These are phyloP conservation scores for Bipolaris cookei DNA, from an alignment of 2,329 filamentous ascomycete species.

Conservation along the genomic window DNA sequence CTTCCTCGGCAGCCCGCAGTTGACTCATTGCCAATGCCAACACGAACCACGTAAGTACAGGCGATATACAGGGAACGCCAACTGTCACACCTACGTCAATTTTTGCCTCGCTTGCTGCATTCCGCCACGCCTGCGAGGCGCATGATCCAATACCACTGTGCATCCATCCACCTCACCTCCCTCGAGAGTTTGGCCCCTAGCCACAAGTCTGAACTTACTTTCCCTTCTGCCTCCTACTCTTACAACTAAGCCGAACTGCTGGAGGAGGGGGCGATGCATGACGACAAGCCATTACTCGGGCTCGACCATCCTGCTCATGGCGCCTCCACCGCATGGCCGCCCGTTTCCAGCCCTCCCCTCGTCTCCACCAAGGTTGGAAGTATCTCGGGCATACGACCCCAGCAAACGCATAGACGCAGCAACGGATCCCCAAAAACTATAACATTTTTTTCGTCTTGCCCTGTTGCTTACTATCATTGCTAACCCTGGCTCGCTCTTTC, in stretches of 20 bases:
- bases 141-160: background rate
- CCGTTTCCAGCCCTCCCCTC: background rate
- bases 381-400: slow-evolving; percentile 1
- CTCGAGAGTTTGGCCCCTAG: slow-evolving; percentile 10
- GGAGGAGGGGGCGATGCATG: background rate
- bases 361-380: background rate
- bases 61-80: background rate
- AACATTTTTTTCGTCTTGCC: slow-evolving; percentile 3
- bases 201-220: slow-evolving; percentile 7
- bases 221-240: background rate
- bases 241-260: slow-evolving; percentile 4
- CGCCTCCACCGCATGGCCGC: background rate
- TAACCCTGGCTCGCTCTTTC: slow-evolving; percentile 8
- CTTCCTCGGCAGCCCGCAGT: slow-evolving; percentile 4
- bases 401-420: slow-evolving; percentile 8
- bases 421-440: slow-evolving; percentile 2
- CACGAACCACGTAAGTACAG: background rate
- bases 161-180: slow-evolving; percentile 2
- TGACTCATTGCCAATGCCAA: background rate
- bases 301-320: background rate
- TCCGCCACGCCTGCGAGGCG: slow-evolving; percentile 6
- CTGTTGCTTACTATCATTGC: slow-evolving; percentile 1
- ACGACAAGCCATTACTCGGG: slow-evolving; percentile 2
- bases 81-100: slow-evolving; percentile 11
- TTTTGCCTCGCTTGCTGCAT: background rate